Evolutionary conservation across 352 stramenopile genomes (phyloP).

Genomic region (Pythium scleroteichum): DNA sequence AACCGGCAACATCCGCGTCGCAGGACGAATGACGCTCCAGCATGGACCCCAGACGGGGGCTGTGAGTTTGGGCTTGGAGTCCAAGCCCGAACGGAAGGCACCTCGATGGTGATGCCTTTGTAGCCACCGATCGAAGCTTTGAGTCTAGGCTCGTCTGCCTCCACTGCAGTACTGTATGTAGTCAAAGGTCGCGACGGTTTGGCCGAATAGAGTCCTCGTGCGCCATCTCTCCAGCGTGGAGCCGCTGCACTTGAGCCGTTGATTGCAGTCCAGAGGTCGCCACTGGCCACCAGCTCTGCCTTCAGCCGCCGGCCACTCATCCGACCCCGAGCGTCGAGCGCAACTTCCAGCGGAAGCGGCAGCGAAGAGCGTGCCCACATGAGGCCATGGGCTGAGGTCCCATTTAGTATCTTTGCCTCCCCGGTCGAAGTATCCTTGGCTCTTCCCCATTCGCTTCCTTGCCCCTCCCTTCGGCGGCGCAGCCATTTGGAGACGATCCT

Average conservation of each 20-base stretch:
- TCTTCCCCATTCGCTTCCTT: no score
- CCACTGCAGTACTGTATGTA: neutral
- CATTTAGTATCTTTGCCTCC: neutral
- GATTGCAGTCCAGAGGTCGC: neutral
- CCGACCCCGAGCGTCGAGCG: neutral
- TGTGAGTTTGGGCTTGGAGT: no score
- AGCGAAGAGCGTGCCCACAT: neutral
- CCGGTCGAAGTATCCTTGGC: no score
- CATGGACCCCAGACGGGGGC: no score
- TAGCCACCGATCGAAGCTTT: neutral
- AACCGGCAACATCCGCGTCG: neutral
- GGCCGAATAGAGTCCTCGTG: neutral
- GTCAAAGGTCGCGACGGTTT: slow-evolving; percentile 1
- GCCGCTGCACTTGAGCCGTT: neutral
- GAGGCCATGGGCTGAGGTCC: neutral
- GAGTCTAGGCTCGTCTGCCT: neutral
- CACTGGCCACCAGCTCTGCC: neutral
- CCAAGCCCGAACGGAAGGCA: no score
- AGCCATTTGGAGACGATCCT: neutral
- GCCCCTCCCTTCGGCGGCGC: neutral
- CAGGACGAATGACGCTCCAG: no score
- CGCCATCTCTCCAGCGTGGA: no score
- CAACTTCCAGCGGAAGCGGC: neutral
- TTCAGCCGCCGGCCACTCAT: no score
- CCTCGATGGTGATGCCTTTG: no score